Conservation (phyloP, 179 eudicot genomes). For the Gypsophila paniculata region DNA sequence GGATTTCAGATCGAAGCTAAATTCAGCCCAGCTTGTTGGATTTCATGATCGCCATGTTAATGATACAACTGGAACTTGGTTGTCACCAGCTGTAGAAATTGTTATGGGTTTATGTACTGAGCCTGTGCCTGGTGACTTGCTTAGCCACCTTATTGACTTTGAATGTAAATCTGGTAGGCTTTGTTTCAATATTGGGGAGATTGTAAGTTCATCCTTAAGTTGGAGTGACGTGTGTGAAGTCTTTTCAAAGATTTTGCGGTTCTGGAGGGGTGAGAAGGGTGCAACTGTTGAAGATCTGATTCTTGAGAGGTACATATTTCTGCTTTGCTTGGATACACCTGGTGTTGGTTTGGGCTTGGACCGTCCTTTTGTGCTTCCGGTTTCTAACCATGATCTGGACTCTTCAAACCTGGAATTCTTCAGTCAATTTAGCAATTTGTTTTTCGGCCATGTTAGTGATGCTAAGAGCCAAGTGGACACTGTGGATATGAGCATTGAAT, state of each 20-base stretch:
- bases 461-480: constrained; percentile 32
- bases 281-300: constrained; percentile 64
- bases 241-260: constrained; percentile 52
- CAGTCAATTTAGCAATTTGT: constrained; percentile 52
- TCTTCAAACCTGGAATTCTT: constrained; percentile 50
- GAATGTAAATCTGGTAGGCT: constrained; percentile 57
- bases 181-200: constrained; percentile 33
- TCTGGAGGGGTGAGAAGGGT: constrained; percentile 74
- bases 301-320: constrained; percentile 75
- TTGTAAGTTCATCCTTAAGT: constrained; percentile 35
- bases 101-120: constrained; percentile 38
- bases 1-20: constrained; percentile 72
- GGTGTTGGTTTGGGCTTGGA: constrained; percentile 38
- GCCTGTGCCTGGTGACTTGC: constrained; percentile 41
- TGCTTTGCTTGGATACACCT: constrained; percentile 92
- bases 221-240: constrained; percentile 53
- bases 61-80: constrained; percentile 53
- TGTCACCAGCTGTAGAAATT: constrained; percentile 46
- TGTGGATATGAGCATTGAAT: constrained; percentile 35
- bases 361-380: constrained; percentile 31
- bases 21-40: constrained; percentile 40
- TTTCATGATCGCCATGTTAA: constrained; percentile 33
- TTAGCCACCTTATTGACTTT: constrained; percentile 75
- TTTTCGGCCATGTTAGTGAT: constrained; percentile 35
- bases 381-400: constrained; percentile 37